Conservation (phyloP, 495 filamentous ascomycete species). For the Penicillium simplicissimum region DNA sequence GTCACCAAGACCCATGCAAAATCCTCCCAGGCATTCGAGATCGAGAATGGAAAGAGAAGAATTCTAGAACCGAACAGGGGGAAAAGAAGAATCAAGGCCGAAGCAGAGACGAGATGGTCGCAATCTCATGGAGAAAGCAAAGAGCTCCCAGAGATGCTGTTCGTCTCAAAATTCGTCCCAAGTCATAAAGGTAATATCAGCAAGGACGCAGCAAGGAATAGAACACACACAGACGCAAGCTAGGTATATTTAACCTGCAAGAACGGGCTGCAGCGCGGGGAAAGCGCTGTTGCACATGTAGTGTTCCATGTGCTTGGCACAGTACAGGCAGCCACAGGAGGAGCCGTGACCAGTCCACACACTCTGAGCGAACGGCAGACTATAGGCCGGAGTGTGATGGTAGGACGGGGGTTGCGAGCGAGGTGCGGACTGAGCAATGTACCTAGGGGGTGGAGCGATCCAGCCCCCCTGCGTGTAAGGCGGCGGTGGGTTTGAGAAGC, state of each 20-base stretch:
- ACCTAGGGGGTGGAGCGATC: conserved; percentile 49
- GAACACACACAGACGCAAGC: neutral
- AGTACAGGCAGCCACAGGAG: conserved; percentile 70
- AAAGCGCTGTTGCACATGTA: conserved; percentile 65
- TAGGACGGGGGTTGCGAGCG: conserved; percentile 53
- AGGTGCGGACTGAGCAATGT: conserved; percentile 45
- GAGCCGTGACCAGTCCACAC: conserved; percentile 61
- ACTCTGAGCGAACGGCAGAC: conserved; percentile 56
- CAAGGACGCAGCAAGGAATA: conserved; percentile 16
- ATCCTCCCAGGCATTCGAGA: conserved; percentile 27
- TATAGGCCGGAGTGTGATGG: conserved; percentile 53
- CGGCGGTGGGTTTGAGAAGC: conserved; percentile 55
- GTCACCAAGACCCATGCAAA: conserved; percentile 27
- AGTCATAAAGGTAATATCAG: conserved; percentile 19
- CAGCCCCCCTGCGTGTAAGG: conserved; percentile 39
- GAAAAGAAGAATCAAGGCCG: conserved; percentile 22
- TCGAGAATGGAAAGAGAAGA: conserved; percentile 18
- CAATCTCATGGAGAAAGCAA: neutral
- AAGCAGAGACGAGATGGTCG: conserved; percentile 7
- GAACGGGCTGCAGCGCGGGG: conserved; percentile 59
- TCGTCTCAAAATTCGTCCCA: conserved; percentile 18
- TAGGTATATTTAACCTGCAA: conserved; percentile 31
- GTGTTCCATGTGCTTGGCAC: conserved; percentile 60
- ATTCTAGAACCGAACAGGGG: conserved; percentile 30
- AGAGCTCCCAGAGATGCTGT: neutral